These are phyloP conservation scores for Microdochium nivale DNA, from an alignment of 2,329 filamentous ascomycete genomes.

Conservation along the genomic window DNA sequence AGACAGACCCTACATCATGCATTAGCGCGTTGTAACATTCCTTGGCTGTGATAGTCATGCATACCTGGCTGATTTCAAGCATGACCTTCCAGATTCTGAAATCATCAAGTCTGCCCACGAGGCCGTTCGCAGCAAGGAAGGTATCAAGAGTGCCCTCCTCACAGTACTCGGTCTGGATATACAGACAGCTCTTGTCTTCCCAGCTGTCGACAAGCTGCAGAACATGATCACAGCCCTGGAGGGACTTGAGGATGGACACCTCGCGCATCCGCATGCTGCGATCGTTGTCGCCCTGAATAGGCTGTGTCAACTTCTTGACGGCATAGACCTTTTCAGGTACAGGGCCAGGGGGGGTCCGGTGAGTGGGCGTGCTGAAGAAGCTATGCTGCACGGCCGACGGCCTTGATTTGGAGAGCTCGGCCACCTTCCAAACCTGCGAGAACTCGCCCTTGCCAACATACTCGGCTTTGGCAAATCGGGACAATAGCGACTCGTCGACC, in stretches of 20 bases:
- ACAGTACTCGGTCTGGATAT: constrained; percentile 96
- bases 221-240: constrained; percentile 76
- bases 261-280: constrained; percentile 79
- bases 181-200: constrained; percentile 78
- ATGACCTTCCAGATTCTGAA: constrained; percentile 99
- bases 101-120: constrained; percentile 82
- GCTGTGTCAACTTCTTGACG: constrained; percentile 85
- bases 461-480: constrained; percentile 74
- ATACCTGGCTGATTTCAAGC: constrained; percentile 73
- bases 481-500: constrained; percentile 64
- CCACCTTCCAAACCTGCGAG: constrained; percentile 81
- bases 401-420: constrained; percentile 22
- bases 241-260: constrained; percentile 67
- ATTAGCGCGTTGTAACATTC: not conserved
- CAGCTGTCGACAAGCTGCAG: constrained; percentile 78
- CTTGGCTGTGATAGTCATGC: constrained; percentile 27
- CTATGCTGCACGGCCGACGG: constrained; percentile 27
- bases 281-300: constrained; percentile 70
- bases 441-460: constrained; percentile 84
- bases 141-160: constrained; percentile 85
- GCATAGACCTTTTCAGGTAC: constrained; percentile 63
- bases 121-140: constrained; percentile 75
- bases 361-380: constrained; percentile 37
- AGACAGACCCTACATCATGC: constrained; percentile 60
- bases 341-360: constrained; percentile 42